Base-by-base conservation (phyloP, 2,329 filamentous ascomycete species). In the Beauveria varroae region DNA sequence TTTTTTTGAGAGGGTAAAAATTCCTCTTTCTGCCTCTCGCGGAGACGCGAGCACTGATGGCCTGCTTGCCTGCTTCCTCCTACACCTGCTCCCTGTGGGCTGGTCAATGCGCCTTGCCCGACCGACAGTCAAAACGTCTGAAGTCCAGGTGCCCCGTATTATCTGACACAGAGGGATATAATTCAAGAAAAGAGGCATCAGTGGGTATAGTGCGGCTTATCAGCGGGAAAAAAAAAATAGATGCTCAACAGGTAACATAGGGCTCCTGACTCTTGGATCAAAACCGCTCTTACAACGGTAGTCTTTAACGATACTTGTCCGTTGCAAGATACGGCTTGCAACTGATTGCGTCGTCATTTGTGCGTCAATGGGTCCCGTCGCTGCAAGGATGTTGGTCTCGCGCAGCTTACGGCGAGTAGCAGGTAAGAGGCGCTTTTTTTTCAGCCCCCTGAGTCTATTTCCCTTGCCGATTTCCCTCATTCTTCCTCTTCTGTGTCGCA, bases 181-280 rank as follows among this genome's bases (percentile, higher is more conserved):
- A 24, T 47, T n/a, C 7, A 28, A 16, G 9, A 50, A 50, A 12
- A 22, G 53, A 34, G 53, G 26, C 52, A 20, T 46, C 30, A 18
- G 40, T 24, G 53, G 53, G 46, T 22, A 56, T 24, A 56, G 53
- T 41, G 53, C 53, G 53, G 53, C 26, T 56, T 56, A 56, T 46
- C 40, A 24, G 53, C 40, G 41, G 18, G 5, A 46, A 28, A 16
- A 37, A 20, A 22, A 18, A 41, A 30, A 3, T 28, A 20, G 30
- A 37, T 37, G 34, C 28, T 54, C 37, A 41, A 54, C 22, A 43
- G 43, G 14, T 37, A 55, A 28, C 26, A 12, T 44, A 46, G 40
- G 9, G 41, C 53, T 12, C 24, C 53, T 20, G 53, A 18, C 14
- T 14, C 7, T n/a, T 22, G 18, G 53, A 52, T 26, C 6, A 22